These are phyloP conservation scores for Salix koriyanagi DNA, from an alignment of 345 rosid species.

Conservation along the genomic window DNA sequence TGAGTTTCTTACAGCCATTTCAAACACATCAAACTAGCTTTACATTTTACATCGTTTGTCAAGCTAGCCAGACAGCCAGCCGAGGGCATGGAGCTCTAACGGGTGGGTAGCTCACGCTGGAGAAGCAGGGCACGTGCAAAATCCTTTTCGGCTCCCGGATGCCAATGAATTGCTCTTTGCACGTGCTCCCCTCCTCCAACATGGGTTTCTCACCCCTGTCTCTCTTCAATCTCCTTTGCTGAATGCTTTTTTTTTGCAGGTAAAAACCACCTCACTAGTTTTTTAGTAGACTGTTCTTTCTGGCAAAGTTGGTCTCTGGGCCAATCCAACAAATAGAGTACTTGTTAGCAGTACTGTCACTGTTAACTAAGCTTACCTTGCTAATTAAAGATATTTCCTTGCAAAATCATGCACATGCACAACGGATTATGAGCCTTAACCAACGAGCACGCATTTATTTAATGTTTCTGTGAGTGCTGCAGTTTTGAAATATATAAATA, in stretches of 20 bases:
- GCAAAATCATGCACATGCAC: background rate
- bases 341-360: background rate
- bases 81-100: background rate
- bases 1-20: background rate
- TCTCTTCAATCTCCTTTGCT: background rate
- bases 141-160: background rate
- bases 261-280: background rate
- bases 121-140: conserved; percentile 99
- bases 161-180: conserved; percentile 32
- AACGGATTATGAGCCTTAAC: background rate
- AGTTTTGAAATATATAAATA: background rate
- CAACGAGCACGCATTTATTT: background rate
- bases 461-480: background rate
- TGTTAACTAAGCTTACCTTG: background rate
- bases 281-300: background rate
- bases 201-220: conserved; percentile 45
- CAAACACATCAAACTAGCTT: background rate
- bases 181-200: conserved; percentile 99
- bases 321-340: background rate
- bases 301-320: background rate
- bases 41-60: background rate
- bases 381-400: background rate
- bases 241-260: background rate
- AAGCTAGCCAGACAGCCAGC: background rate
- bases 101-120: conserved; percentile 71